Conservation (phyloP, 2,329 filamentous ascomycete genomes). For the Leptographium galeiforme region DNA sequence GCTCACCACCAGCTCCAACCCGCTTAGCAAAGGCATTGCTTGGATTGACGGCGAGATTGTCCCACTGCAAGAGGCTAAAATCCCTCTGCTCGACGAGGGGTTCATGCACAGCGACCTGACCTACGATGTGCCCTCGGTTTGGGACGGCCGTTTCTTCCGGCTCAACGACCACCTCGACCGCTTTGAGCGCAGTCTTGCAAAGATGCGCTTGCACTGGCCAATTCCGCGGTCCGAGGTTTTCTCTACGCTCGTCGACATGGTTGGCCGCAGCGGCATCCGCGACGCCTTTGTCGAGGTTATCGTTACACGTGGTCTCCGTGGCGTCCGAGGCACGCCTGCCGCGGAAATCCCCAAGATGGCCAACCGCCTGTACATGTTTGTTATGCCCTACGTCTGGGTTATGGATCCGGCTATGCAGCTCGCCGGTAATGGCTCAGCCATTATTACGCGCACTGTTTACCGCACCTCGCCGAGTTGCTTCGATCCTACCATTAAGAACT, state of each 20-base stretch:
- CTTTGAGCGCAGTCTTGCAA: slow-evolving; percentile 28
- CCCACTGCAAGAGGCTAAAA: slow-evolving; percentile 31
- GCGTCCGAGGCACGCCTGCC: slow-evolving; percentile 22
- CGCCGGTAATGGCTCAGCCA: slow-evolving; percentile 28
- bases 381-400: slow-evolving; percentile 35
- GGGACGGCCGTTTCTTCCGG: slow-evolving; percentile 38
- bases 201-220: slow-evolving; percentile 30
- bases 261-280: slow-evolving; percentile 28
- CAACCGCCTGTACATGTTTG: slow-evolving; percentile 32
- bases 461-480: slow-evolving; percentile 28
- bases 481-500: slow-evolving; percentile 38
- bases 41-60: slow-evolving; percentile 29
- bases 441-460: slow-evolving; percentile 15
- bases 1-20: slow-evolving; percentile 22
- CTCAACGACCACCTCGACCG: slow-evolving; percentile 34
- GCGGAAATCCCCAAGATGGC: slow-evolving; percentile 19
- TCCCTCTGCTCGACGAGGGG: slow-evolving; percentile 36
- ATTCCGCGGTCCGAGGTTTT: slow-evolving; percentile 25
- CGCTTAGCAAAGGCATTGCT: slow-evolving; percentile 29
- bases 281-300: slow-evolving; percentile 38
- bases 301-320: slow-evolving; percentile 31
- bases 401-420: slow-evolving; percentile 31
- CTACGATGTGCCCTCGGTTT: slow-evolving; percentile 37
- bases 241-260: slow-evolving; percentile 28
- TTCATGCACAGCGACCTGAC: slow-evolving; percentile 38